A percentile compares a stretch with the other conserved stretches of the same genome.
Conservation (phyloP, 495 filamentous ascomycete genomes). For the Annulohypoxylon bovei region DNA sequence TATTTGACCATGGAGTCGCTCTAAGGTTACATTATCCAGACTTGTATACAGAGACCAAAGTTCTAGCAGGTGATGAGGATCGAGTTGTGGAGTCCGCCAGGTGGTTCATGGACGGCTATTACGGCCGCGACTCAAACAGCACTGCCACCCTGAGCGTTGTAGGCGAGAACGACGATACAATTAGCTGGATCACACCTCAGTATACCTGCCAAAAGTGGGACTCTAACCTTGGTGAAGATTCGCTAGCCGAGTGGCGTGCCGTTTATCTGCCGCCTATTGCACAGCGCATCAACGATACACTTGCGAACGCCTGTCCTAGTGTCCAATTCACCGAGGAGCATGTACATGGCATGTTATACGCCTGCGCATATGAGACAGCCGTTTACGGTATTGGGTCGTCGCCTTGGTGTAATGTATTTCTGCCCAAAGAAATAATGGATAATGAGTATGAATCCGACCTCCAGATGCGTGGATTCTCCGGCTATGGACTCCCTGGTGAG, state of each 20-base stretch:
- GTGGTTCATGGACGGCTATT: constrained; percentile 40
- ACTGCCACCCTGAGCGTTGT: constrained; percentile 7
- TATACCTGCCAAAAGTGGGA: constrained; percentile 25
- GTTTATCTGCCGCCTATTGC: constrained; percentile 29
- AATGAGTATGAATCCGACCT: constrained; percentile 34
- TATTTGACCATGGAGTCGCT: constrained; percentile 36
- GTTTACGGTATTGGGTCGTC: constrained; percentile 25
- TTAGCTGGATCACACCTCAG: constrained; percentile 32
- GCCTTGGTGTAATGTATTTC: constrained; percentile 30
- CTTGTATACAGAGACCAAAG: constrained; percentile 22
- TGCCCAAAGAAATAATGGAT: constrained; percentile 17
- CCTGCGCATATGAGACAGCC: constrained; percentile 34
- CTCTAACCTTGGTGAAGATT: not conserved
- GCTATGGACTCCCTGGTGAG: constrained; percentile 28
- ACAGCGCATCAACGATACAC: constrained; percentile 16
- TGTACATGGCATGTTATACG: constrained; percentile 29
- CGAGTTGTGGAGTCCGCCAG: constrained; percentile 33
- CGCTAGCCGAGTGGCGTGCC: not conserved
- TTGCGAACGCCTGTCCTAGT: constrained; percentile 19
- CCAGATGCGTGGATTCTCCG: constrained; percentile 24
- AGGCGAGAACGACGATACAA: constrained; percentile 14
- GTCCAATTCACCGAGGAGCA: constrained; percentile 18
- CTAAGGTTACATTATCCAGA: constrained; percentile 24
- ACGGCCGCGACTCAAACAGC: constrained; percentile 26
- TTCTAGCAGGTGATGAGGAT: constrained; percentile 26